A percentile compares a stretch with the other conserved stretches of the same genome.
Evolutionary conservation across 2,329 filamentous ascomycete genomes (phyloP).

Genomic region (Exophiala mesophila): DNA sequence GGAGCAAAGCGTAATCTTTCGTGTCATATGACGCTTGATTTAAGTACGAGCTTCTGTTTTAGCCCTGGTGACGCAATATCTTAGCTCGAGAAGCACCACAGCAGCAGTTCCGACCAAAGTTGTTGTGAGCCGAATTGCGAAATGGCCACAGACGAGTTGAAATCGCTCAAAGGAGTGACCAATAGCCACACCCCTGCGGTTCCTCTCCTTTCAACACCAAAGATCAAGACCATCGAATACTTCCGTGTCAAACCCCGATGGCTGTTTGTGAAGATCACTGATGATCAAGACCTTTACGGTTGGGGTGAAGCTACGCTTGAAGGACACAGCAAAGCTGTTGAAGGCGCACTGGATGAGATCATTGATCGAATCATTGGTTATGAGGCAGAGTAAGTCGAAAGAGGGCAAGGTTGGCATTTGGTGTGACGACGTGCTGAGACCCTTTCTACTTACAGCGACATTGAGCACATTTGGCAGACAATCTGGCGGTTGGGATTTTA

Average conservation of each 20-base stretch:
- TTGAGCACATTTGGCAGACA: conserved; percentile 67
- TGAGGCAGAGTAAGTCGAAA: conserved; percentile 59
- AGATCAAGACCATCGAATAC: conserved; percentile 63
- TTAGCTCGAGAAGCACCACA: no score
- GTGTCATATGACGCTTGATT: no score
- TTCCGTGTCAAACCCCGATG: conserved; percentile 70
- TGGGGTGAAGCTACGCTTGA: conserved; percentile 74
- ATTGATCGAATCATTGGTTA: conserved; percentile 57
- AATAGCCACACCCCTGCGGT: conserved; percentile 9
- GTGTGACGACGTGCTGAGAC: background rate
- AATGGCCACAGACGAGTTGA: conserved; percentile 23
- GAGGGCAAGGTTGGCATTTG: background rate
- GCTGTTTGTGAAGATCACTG: conserved; percentile 72
- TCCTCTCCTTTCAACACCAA: conserved; percentile 7
- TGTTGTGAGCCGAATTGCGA: no score
- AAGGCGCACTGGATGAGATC: conserved; percentile 67
- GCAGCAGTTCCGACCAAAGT: no score
- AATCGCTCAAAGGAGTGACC: conserved; percentile 9
- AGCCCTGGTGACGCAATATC: no score
- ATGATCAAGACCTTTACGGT: conserved; percentile 59
- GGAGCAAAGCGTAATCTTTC: no score
- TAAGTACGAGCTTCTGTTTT: no score
- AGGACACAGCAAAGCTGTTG: conserved; percentile 68
- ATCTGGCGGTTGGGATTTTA: conserved; percentile 70
- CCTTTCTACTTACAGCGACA: conserved; percentile 42